These are phyloP conservation scores for Chrysochromulina tobinii DNA, from an alignment of 78 protist genomes.

Conservation along the genomic window DNA sequence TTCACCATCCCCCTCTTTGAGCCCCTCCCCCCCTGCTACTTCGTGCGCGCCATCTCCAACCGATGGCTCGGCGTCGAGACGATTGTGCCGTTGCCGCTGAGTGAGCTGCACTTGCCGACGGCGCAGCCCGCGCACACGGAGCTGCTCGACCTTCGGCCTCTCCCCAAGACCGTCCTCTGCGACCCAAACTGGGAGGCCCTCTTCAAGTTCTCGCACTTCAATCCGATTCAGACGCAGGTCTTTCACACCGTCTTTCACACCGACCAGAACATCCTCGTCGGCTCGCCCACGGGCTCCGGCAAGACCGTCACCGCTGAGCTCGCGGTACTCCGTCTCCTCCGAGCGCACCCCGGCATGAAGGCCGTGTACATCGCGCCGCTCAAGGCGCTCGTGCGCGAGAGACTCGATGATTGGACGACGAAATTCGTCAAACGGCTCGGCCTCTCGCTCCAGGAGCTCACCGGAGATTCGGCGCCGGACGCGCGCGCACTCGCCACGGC, in stretches of 20 bases:
- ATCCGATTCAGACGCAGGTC: conserved; percentile 97
- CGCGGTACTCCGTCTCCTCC: conserved; percentile 83
- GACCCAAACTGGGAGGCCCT: conserved; percentile 51
- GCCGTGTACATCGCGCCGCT: conserved; percentile 99
- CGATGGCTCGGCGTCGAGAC: conserved; percentile 91
- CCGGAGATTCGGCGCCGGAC: conserved; percentile 97
- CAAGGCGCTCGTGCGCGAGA: conserved; percentile 98
- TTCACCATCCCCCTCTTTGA: conserved; percentile 62
- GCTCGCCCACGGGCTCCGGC: conserved; percentile 98
- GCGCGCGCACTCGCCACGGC: conserved; percentile 80
- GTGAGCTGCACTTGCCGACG: conserved; percentile 83
- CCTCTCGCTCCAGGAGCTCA: conserved; percentile 88
- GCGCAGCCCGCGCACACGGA: conserved; percentile 87
- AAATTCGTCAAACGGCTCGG: conserved; percentile 72
- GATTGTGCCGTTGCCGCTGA: conserved; percentile 67
- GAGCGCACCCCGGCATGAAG: conserved; percentile 59
- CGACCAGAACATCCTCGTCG: conserved; percentile 93
- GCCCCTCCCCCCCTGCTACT: conserved; percentile 90
- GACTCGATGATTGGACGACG: conserved; percentile 93
- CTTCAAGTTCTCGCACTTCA: conserved; percentile 89
- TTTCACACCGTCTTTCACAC: conserved; percentile 81
- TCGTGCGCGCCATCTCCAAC: conserved; percentile 82
- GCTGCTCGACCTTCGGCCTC: conserved; percentile 91
- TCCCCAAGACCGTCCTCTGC: conserved; percentile 77
- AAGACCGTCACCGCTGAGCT: conserved; percentile 98